Base-by-base conservation (phyloP, 1,284 basidiomycete genomes). In the Ustilago shanxiensis region DNA sequence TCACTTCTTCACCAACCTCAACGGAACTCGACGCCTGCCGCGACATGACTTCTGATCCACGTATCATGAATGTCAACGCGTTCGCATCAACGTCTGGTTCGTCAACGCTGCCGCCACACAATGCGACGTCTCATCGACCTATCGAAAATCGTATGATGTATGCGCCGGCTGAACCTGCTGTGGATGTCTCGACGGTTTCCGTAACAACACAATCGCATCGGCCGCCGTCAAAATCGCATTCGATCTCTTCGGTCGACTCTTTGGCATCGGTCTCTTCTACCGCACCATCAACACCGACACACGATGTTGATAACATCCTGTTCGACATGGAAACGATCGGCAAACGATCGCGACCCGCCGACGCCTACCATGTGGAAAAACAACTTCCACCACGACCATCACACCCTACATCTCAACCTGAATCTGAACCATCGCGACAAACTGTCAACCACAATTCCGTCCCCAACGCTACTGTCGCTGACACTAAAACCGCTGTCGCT, bases 241-340 rank as follows among this genome's bases (percentile, higher is more conserved):
- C 70, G 20, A 57, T 56, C 3, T 72, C 70, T 9, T 72, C 70
- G 37, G 57, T 66, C 39, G 70, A 64, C 2, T 72, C 70, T 4
- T 52, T 61, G 35, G 56, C 70, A 5, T 63, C 70, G 13, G 26
- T 53, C 13, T 33, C 60, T 2, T 66, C 70, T 16, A 56, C 41
- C 24, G 64, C 64, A 3, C 70, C 70, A 14, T 63, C 70, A 5
- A 72, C 70, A 31, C 70, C 64, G 13, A 63, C 60, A 9, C 65
- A 63, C 26, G 60, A 72, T 22, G 53, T 63, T 7, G 70, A 72
- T 44, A 41, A 72, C 44, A 56, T 67, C 1, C 44, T 55, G 44
- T 72, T 72, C 31, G 45, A 72, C 35, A 72, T 72, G 70, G 64
- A 47, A 7, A 53, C 54, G 54, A 62, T 72, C n/a, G 33, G 51